Evolutionary conservation across 768 basidiomycete species (phyloP).

Genomic region (Serendipita sp.): DNA sequence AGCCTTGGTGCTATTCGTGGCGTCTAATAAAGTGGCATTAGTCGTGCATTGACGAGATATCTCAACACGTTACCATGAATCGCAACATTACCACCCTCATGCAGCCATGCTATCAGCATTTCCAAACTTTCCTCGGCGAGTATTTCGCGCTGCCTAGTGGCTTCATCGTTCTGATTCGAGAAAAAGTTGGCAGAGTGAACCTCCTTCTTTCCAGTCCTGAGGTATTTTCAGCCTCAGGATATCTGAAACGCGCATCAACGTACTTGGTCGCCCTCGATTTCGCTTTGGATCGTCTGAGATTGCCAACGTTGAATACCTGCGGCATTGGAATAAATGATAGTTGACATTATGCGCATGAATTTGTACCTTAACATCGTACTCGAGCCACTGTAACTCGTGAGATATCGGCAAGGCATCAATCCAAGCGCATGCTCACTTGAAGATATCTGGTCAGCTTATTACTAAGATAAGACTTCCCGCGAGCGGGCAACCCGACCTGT

Average conservation of each 20-base stretch:
- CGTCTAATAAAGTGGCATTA: slow-evolving; percentile 40
- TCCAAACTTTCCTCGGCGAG: slow-evolving; percentile 86
- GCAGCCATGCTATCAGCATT: slow-evolving; percentile 88
- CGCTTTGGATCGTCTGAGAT: slow-evolving; percentile 76
- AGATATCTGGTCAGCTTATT: slow-evolving; percentile 96
- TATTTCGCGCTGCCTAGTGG: slow-evolving; percentile 56
- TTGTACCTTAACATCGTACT: slow-evolving; percentile 84
- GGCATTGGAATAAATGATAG: neutral
- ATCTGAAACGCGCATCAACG: slow-evolving; percentile 11
- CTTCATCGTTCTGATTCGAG: slow-evolving; percentile 67
- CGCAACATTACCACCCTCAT: slow-evolving; percentile 88
- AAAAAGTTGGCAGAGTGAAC: slow-evolving; percentile 88
- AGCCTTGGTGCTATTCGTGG: slow-evolving; percentile 75
- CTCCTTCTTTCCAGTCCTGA: slow-evolving; percentile 66
- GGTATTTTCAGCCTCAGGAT: neutral
- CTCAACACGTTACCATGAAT: slow-evolving; percentile 59
- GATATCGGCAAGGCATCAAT: slow-evolving; percentile 4
- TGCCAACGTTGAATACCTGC: slow-evolving; percentile 96
- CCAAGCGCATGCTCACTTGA: slow-evolving; percentile 38
- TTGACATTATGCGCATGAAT: neutral
- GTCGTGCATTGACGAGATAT: neutral
- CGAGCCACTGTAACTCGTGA: slow-evolving; percentile 60
- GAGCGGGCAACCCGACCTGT: slow-evolving; percentile 90
- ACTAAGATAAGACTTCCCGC: slow-evolving; percentile 95
- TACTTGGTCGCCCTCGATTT: slow-evolving; percentile 61